Conservation (phyloP, 2,329 filamentous ascomycete genomes). For the Diaporthe sp. region DNA sequence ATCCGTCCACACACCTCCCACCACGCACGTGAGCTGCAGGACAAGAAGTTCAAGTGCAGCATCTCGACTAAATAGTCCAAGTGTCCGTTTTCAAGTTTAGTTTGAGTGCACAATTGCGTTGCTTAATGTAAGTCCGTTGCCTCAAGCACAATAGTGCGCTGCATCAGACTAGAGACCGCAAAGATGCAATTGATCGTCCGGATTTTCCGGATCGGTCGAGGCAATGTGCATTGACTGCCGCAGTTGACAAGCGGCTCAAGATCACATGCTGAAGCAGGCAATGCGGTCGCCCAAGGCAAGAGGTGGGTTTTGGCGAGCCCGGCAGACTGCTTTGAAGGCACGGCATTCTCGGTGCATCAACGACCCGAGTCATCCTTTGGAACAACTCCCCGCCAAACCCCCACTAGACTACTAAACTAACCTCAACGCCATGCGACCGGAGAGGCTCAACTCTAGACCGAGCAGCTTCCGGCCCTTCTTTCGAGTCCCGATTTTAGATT, state of each 20-base stretch:
- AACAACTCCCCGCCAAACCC: constrained; percentile 29
- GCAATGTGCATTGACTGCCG: constrained; percentile 1
- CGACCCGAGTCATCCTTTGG: constrained; percentile 28
- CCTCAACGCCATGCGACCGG: constrained; percentile 24
- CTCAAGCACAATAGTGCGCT: background rate
- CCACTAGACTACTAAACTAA: constrained; percentile 33
- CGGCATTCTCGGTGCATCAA: constrained; percentile 37
- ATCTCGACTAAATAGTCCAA: background rate
- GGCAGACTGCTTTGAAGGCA: constrained; percentile 2
- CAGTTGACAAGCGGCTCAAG: background rate
- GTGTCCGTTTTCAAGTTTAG: background rate
- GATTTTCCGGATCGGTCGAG: background rate
- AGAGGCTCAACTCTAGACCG: constrained; percentile 3
- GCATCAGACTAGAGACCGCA: background rate
- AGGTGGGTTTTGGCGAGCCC: constrained; percentile 11
- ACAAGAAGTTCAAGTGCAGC: background rate
- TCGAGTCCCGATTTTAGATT: background rate
- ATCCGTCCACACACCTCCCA: background rate
- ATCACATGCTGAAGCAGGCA: constrained; percentile 24
- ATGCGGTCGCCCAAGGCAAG: background rate
- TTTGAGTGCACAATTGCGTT: background rate
- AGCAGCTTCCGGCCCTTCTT: constrained; percentile 17
- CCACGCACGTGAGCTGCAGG: constrained; percentile 11
- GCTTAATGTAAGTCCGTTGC: background rate
- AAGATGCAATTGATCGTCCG: background rate